Percentiles rank a stretch among this genome's conserved stretches.
Conservation (phyloP, 176 grass and related monocot genomes). For the Coix lacrymajobi region DNA sequence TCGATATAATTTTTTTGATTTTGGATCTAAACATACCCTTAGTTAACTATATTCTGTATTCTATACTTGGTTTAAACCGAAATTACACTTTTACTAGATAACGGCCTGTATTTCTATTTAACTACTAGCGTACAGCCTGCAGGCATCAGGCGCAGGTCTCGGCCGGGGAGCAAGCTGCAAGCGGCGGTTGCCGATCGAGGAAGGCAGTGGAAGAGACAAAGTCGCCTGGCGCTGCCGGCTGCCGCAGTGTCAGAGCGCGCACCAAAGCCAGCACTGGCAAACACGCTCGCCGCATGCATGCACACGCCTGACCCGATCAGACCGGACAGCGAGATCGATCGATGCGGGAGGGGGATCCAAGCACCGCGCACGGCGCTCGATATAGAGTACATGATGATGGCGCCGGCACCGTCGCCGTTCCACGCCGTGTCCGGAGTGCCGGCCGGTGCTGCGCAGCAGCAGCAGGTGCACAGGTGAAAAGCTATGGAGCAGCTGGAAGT, state of each 20-base stretch:
- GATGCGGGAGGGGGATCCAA: neutral
- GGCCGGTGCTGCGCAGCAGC: neutral
- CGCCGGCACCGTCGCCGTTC: neutral
- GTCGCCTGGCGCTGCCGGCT: neutral
- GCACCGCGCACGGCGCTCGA: neutral
- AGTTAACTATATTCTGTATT: too few species aligned
- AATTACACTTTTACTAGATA: too few species aligned
- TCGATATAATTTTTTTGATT: too few species aligned
- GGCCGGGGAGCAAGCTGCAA: neutral
- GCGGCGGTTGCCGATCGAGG: neutral
- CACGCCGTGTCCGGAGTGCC: neutral
- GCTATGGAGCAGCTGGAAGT: neutral
- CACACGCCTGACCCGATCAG: constrained; percentile 12
- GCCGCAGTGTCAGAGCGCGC: neutral
- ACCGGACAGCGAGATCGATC: constrained; percentile 15
- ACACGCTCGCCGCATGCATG: constrained; percentile 23
- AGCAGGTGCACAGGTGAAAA: neutral
- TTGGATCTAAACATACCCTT: too few species aligned
- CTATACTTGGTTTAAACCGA: too few species aligned
- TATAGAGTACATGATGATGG: too few species aligned
- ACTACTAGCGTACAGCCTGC: neutral
- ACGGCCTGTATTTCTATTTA: too few species aligned
- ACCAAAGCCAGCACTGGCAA: constrained; percentile 12
- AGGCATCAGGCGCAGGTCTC: neutral
- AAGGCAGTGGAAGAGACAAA: constrained; percentile 25